phyloP scores from a whole-genome alignment of 208 protist species.

The Trypanosoma cruzi region DNA sequence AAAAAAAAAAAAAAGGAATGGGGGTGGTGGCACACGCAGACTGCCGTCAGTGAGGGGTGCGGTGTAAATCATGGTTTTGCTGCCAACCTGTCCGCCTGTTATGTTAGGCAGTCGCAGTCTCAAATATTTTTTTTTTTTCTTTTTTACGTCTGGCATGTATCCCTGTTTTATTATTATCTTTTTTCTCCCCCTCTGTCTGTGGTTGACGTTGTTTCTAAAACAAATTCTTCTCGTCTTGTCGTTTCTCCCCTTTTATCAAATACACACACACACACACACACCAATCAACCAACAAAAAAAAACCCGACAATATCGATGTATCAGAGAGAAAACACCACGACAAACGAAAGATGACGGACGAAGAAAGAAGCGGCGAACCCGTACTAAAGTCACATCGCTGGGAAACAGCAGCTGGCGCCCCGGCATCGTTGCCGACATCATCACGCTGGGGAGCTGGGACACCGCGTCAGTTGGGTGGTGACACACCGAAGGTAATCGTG shows the following conservation, averaged over 20 bases:
- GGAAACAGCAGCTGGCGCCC: slow-evolving; percentile 33
- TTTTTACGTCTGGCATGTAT: slow-evolving; percentile 16
- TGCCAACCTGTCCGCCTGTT: too few relatives aligned
- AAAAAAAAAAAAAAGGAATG: neutral
- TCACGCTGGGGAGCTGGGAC: slow-evolving; percentile 81
- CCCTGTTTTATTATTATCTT: neutral
- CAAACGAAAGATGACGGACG: slow-evolving; percentile 28
- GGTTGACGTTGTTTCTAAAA: neutral
- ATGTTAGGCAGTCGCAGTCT: too few relatives aligned
- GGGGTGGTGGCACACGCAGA: too few relatives aligned
- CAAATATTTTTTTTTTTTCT: neutral
- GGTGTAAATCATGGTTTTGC: too few relatives aligned
- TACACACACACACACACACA: neutral
- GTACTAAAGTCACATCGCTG: slow-evolving; percentile 67
- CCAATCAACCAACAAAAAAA: too few relatives aligned
- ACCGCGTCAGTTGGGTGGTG: slow-evolving; percentile 68
- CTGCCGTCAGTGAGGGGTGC: too few relatives aligned
- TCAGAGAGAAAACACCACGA: neutral
- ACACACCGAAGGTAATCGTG: slow-evolving; percentile 56
- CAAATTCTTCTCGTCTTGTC: neutral
- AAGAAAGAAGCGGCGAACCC: slow-evolving; percentile 30
- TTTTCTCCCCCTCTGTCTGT: neutral
- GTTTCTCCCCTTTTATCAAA: neutral
- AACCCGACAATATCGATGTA: neutral
- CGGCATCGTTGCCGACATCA: slow-evolving; percentile 31